Evolutionary conservation across 768 basidiomycete genomes (phyloP).

Genomic region (Suillus subaureus): DNA sequence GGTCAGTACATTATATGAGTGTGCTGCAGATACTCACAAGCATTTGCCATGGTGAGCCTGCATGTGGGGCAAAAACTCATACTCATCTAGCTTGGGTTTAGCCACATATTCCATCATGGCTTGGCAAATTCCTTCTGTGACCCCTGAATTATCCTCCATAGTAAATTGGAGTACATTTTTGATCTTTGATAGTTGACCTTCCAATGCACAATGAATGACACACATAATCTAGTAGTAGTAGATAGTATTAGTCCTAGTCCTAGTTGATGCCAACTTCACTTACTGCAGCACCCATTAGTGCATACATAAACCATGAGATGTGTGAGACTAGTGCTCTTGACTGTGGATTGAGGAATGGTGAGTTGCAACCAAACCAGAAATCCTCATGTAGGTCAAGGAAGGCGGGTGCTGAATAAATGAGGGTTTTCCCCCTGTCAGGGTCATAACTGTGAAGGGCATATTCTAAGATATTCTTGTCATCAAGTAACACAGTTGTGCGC

Average conservation of each 20-base stretch:
- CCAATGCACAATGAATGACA: neutral
- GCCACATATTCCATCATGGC: neutral
- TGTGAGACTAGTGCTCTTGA: neutral
- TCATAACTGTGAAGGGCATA: neutral
- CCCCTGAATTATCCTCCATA: neutral
- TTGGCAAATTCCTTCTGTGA: neutral
- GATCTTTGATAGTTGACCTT: neutral
- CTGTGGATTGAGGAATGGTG: neutral
- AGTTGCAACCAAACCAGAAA: neutral
- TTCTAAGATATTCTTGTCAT: neutral
- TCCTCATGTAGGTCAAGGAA: neutral
- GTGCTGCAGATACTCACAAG: neutral
- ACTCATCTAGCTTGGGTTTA: neutral
- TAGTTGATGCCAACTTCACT: neutral
- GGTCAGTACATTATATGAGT: neutral
- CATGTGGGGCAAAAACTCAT: neutral
- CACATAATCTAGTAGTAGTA: neutral
- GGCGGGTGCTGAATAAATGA: neutral
- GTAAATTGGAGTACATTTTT: neutral
- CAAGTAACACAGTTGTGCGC: neutral
- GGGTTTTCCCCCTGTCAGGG: neutral
- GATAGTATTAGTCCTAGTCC: neutral
- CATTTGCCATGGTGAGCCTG: neutral
- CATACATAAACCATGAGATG: neutral
- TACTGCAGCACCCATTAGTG: neutral